Percentiles rank a stretch among this genome's conserved stretches.
phyloP scores from a whole-genome alignment of 164 flowering plant species.

The Liriodendron chinense region DNA sequence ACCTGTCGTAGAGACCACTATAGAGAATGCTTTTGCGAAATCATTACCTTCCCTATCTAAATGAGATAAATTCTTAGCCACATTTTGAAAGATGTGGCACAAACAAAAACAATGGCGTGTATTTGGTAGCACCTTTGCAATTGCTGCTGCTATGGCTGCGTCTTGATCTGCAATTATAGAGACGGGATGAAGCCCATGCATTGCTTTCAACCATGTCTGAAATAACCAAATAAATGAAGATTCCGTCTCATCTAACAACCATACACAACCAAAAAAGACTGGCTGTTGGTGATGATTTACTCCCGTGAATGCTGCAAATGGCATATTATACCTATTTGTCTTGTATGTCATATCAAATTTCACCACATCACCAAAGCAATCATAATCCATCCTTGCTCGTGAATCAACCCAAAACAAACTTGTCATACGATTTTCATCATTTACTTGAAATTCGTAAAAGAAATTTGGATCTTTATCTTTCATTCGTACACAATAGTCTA shows the following conservation, averaged over 20 bases:
- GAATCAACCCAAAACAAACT: conserved; percentile 85
- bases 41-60: conserved; percentile 47
- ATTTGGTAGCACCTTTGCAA: conserved; percentile 65
- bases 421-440: conserved; percentile 50
- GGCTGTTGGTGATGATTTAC: conserved; percentile 61
- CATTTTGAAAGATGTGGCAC: conserved; percentile 56
- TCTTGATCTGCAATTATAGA: conserved; percentile 81
- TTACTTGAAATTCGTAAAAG: conserved; percentile 69
- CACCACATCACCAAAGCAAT: conserved; percentile 77
- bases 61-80: conserved; percentile 69
- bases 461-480: conserved; percentile 32
- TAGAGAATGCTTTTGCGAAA: conserved; percentile 74
- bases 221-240: conserved; percentile 75
- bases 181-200: conserved; percentile 61
- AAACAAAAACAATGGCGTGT: conserved; percentile 79
- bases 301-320: conserved; percentile 69
- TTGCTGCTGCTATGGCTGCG: conserved; percentile 53
- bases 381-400: conserved; percentile 53
- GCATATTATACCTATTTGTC: conserved; percentile 68
- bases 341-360: conserved; percentile 78
- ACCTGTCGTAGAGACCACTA: conserved; percentile 25
- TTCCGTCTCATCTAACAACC: conserved; percentile 66
- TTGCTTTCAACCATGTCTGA: conserved; percentile 65
- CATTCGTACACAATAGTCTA: background rate
- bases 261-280: conserved; percentile 83